These are phyloP conservation scores for maize (Zea mays) DNA, from an alignment of 176 grass and related monocot genomes.

Conservation along the genomic window DNA sequence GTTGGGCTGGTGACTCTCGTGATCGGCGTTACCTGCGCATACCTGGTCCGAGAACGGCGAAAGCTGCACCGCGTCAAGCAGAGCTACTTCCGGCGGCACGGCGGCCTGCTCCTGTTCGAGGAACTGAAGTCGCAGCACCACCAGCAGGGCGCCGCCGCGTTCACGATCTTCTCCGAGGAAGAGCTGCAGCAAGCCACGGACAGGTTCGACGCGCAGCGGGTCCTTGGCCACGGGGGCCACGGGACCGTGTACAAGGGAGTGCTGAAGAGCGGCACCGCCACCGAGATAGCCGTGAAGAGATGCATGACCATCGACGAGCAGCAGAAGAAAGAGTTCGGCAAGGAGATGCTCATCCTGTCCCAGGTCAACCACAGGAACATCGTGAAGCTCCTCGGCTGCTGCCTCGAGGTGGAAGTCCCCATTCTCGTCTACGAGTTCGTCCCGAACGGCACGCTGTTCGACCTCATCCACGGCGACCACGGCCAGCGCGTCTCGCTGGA, in stretches of 20 bases:
- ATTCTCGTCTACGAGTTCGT: constrained; percentile 23
- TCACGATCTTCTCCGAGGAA: not conserved
- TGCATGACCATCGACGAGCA: constrained; percentile 13
- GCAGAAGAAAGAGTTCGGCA: constrained; percentile 4
- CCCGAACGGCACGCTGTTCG: constrained; percentile 1
- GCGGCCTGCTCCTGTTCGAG: not conserved
- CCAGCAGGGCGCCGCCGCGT: not conserved
- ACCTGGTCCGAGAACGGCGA: constrained; percentile 8
- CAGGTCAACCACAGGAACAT: constrained; percentile 18
- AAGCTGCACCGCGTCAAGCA: not conserved
- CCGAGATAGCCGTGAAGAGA: not conserved
- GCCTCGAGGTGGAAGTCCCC: constrained; percentile 13
- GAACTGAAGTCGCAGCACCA: constrained; percentile 3
- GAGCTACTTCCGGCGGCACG: not conserved
- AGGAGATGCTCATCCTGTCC: constrained; percentile 12
- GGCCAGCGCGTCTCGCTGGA: not conserved
- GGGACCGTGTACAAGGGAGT: constrained; percentile 9
- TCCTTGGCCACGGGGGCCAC: constrained; percentile 1
- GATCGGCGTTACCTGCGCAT: not conserved
- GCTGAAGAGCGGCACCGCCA: too few relatives aligned
- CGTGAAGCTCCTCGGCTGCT: constrained; percentile 11
- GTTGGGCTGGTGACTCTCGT: not conserved
- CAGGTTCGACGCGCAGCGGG: not conserved
- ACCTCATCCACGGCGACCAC: not conserved
- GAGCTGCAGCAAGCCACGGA: not conserved